These are phyloP conservation scores for Malbranchea zuffiana DNA, from an alignment of 2,329 filamentous ascomycete genomes.

Conservation along the genomic window DNA sequence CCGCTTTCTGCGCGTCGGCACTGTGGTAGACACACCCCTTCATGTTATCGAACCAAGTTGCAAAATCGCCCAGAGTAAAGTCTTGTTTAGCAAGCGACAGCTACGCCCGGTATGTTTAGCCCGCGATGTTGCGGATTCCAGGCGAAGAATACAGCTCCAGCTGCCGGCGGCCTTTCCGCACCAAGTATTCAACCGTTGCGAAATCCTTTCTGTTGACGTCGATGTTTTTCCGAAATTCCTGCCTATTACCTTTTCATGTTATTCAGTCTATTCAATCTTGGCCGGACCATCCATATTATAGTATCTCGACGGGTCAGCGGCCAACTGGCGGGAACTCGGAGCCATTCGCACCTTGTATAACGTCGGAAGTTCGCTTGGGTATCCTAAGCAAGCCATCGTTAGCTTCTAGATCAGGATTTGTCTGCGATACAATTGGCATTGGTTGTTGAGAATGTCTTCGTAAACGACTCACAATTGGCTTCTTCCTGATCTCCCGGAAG, in stretches of 20 bases:
- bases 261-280: neutral
- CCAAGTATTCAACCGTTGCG: constrained; percentile 68
- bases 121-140: constrained; percentile 62
- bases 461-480: constrained; percentile 55
- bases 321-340: neutral
- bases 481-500: constrained; percentile 67
- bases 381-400: constrained; percentile 22
- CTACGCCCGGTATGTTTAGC: neutral
- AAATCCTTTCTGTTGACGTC: constrained; percentile 74
- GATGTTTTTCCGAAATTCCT: constrained; percentile 64
- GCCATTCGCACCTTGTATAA: constrained; percentile 29
- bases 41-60: too few relatives aligned
- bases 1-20: neutral
- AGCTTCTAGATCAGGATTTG: neutral
- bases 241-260: constrained; percentile 33
- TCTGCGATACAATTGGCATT: neutral
- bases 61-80: too few relatives aligned
- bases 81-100: too few relatives aligned
- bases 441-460: neutral
- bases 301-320: neutral
- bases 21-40: too few relatives aligned
- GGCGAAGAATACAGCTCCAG: constrained; percentile 71
- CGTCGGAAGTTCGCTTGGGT: constrained; percentile 31
- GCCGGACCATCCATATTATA: neutral
- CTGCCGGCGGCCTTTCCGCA: constrained; percentile 71